phyloP scores from a whole-genome alignment of 108 stramenopile genomes.

The Nitzschia sp. region DNA sequence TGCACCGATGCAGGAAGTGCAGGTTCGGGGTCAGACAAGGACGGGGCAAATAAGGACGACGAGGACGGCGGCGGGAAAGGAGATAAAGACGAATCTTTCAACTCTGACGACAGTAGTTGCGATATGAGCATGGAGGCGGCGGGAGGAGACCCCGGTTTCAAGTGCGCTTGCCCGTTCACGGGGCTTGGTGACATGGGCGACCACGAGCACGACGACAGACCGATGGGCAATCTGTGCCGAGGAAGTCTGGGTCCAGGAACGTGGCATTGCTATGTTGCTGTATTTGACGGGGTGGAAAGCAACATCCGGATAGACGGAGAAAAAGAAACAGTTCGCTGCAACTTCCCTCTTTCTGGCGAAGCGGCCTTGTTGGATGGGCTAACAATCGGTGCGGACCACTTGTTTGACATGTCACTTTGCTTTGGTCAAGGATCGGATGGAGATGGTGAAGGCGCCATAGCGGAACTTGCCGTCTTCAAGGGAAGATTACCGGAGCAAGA shows the following conservation, averaged over 20 bases:
- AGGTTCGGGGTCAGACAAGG: background rate
- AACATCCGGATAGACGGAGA: slow-evolving; percentile 69
- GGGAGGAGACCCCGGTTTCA: slow-evolving; percentile 3
- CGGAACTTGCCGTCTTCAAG: slow-evolving; percentile 82
- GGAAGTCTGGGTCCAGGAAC: slow-evolving; percentile 68
- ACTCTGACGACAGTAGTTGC: slow-evolving; percentile 33
- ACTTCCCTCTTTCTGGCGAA: slow-evolving; percentile 5
- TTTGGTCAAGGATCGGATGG: slow-evolving; percentile 67
- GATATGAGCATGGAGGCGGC: slow-evolving; percentile 18
- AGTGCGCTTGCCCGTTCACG: slow-evolving; percentile 27
- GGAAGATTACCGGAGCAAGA: slow-evolving; percentile 56
- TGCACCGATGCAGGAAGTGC: slow-evolving; percentile 34
- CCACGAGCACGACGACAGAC: slow-evolving; percentile 27
- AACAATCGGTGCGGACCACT: slow-evolving; percentile 85
- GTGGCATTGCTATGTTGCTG: slow-evolving; percentile 80
- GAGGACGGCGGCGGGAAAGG: slow-evolving; percentile 2
- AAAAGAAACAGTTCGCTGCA: slow-evolving; percentile 40
- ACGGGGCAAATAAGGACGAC: background rate
- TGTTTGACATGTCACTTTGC: slow-evolving; percentile 80
- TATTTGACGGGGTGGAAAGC: slow-evolving; percentile 70
- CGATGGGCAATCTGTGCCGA: slow-evolving; percentile 42
- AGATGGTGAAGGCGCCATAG: slow-evolving; percentile 80
- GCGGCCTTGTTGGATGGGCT: slow-evolving; percentile 67
- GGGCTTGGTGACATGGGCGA: slow-evolving; percentile 11
- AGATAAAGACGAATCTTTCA: slow-evolving; percentile 6